phyloP scores from a whole-genome alignment of 805 yeast genomes.

The Ogataea nakhonphanomensis region DNA sequence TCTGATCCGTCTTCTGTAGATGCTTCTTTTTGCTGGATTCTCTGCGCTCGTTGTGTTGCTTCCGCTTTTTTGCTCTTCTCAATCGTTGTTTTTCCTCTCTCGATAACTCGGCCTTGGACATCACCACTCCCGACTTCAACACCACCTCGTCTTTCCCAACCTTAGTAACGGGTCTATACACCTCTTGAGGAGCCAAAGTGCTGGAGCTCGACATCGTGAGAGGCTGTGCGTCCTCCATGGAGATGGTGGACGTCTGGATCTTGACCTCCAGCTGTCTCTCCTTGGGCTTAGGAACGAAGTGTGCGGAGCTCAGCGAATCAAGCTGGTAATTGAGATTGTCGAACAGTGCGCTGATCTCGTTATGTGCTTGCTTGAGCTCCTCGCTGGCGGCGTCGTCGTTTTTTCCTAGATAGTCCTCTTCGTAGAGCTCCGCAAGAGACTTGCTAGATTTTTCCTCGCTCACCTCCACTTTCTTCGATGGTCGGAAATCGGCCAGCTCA shows the following conservation, averaged over 20 bases:
- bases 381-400: slow-evolving; percentile 44
- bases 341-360: slow-evolving; percentile 69
- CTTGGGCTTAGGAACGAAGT: slow-evolving; percentile 87
- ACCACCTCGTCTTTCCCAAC: slow-evolving; percentile 56
- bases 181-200: slow-evolving; percentile 92
- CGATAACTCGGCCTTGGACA: slow-evolving; percentile 76
- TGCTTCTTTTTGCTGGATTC: slow-evolving; percentile 31
- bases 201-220: slow-evolving; percentile 68
- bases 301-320: slow-evolving; percentile 91
- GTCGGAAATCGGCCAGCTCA: slow-evolving; percentile 59
- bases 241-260: slow-evolving; percentile 74
- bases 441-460: slow-evolving; percentile 81
- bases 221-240: slow-evolving; percentile 97
- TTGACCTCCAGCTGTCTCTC: slow-evolving; percentile 77
- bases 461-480: slow-evolving; percentile 57
- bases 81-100: slow-evolving; percentile 84
- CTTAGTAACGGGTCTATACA: slow-evolving; percentile 53
- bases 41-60: slow-evolving; percentile 38
- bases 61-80: slow-evolving; percentile 83
- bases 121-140: slow-evolving; percentile 72
- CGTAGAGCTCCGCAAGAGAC: slow-evolving; percentile 89
- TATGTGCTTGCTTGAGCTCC: slow-evolving; percentile 68
- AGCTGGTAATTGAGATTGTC: slow-evolving; percentile 62
- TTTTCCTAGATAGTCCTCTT: slow-evolving; percentile 66
- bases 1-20: slow-evolving; percentile 16